phyloP scores from a whole-genome alignment of 1,284 basidiomycete species.

The Trametes polyzona region DNA sequence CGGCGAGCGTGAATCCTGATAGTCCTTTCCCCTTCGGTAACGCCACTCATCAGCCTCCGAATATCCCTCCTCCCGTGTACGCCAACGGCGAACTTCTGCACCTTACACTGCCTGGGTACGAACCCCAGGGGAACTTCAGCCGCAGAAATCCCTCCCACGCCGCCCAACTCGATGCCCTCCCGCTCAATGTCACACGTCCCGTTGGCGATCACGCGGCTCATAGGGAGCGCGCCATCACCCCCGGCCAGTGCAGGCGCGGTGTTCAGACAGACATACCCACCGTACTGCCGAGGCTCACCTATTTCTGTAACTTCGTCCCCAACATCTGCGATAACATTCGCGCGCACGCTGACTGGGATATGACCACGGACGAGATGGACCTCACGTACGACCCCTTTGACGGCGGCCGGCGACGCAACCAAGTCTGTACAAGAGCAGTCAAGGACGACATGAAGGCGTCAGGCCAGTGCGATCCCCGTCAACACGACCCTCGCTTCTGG shows the following conservation, averaged over 20 bases:
- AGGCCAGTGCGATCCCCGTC: constrained; percentile 2
- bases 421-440: not conserved
- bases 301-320: constrained; percentile 8
- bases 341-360: constrained; percentile 4
- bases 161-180: not conserved
- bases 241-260: not conserved
- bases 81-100: not conserved
- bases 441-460: not conserved
- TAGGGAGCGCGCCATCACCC: not conserved
- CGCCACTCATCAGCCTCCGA: constrained; percentile 2
- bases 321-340: constrained; percentile 12
- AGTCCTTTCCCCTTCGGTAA: not conserved
- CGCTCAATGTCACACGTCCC: too few relatives aligned
- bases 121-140: not conserved
- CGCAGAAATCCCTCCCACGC: not conserved
- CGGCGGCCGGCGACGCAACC: not conserved
- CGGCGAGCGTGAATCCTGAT: not conserved
- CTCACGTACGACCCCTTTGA: constrained; percentile 14
- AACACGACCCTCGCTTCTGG: constrained; percentile 8
- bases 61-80: constrained; percentile 9
- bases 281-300: constrained; percentile 5
- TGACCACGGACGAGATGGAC: not conserved
- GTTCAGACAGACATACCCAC: not conserved
- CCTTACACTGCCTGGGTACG: not conserved
- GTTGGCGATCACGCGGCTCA: too few relatives aligned